Evolutionary conservation across 495 filamentous ascomycete genomes (phyloP), one percentile per base, ranked within the genome.

Genomic region (Diplogelasinospora grovesii): DNA sequence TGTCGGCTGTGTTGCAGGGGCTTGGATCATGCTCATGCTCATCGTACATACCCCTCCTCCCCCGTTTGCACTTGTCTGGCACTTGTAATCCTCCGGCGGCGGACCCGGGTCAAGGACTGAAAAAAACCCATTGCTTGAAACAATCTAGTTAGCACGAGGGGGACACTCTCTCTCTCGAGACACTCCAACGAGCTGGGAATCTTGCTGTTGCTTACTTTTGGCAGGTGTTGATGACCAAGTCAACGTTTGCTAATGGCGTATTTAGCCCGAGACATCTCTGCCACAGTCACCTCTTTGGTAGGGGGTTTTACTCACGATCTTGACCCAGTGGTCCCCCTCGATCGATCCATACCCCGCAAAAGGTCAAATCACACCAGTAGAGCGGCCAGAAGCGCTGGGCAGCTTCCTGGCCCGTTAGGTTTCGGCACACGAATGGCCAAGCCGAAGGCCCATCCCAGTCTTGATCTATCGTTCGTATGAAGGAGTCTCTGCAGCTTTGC

Each of bases 191-290:
- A n/a, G n/a, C n/a, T n/a, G n/a, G n/a, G n/a, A n/a, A n/a, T n/a
- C n/a, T n/a, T n/a, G n/a, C n/a, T 26, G 22, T n/a, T 14, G 42
- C 67, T 56, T 47, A 71, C 69, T 65, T 63, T 33, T 69, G 59
- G 33, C 67, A 72, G 34, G 52, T 60, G 50, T 68, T 72, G 60
- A 71, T 70, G 37, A 72, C 64, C 38, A 54, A 46, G 39, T 63
- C 60, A 38, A 70, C 62, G 41, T 54, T 66, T 13, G 66, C 67
- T 71, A 23, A 24, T 36, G 41, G 37, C 20, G 38, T 30, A 35
- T 42, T 50, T 64, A 52, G 60, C 54, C 34, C 35, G 45, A 49
- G 24, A 29, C 23, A 28, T 19, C 13, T 14, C 21, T 25, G 16
- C 7, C 28, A 31, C 28, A n/a, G n/a, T n/a, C n/a, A n/a, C 34